These are phyloP conservation scores for Collybiopsis confluens DNA, from an alignment of 768 basidiomycete genomes.

Conservation along the genomic window DNA sequence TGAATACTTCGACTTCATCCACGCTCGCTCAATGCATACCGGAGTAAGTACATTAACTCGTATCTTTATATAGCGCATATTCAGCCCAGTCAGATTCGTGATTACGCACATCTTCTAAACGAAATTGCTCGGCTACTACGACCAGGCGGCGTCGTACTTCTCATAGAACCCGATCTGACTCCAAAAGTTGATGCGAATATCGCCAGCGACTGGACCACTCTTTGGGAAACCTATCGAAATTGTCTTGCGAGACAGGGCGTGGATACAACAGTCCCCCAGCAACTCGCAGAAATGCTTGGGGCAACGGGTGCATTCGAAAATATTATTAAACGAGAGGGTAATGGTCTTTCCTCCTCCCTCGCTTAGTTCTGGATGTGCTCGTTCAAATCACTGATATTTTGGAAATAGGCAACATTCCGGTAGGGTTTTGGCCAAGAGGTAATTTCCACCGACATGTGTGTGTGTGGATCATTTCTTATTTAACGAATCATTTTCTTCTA, in stretches of 20 bases:
- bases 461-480: constrained; percentile 9
- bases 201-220: constrained; percentile 55
- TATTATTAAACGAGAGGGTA: constrained; percentile 45
- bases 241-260: constrained; percentile 50
- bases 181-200: constrained; percentile 40
- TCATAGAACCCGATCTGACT: constrained; percentile 57
- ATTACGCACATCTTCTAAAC: constrained; percentile 56
- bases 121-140: constrained; percentile 65
- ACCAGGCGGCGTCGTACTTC: constrained; percentile 64
- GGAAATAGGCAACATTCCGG: constrained; percentile 44
- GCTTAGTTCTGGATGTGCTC: too few species aligned
- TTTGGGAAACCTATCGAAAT: constrained; percentile 60
- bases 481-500: constrained; percentile 19
- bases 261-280: constrained; percentile 54
- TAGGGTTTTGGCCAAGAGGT: constrained; percentile 70
- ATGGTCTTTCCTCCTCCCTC: too few species aligned
- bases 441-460: neutral
- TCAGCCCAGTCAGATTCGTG: constrained; percentile 42
- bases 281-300: constrained; percentile 46
- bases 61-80: constrained; percentile 8
- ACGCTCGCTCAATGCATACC: constrained; percentile 64
- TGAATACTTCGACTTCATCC: constrained; percentile 62
- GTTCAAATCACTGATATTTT: too few species aligned
- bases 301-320: constrained; percentile 51
- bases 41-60: constrained; percentile 42